These are phyloP conservation scores for Backusella luteola DNA, from an alignment of 192 early-diverging fungal species.

Conservation along the genomic window DNA sequence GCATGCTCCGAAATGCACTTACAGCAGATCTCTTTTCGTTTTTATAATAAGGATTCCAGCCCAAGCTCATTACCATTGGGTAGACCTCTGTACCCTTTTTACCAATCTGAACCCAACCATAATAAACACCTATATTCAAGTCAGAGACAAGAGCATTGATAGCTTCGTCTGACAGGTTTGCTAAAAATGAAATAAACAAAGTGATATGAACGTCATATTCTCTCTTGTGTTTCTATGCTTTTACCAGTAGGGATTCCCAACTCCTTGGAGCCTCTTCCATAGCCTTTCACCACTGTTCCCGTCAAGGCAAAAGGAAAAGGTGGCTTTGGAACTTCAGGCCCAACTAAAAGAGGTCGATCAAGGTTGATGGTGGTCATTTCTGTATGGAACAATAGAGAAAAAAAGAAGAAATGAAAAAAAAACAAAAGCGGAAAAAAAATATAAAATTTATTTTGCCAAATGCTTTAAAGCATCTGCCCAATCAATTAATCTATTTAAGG, in stretches of 20 bases:
- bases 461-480: constrained; percentile 7
- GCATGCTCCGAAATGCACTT: constrained; percentile 20
- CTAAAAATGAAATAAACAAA: constrained; percentile 42
- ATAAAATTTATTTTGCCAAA: neutral
- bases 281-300: constrained; percentile 86
- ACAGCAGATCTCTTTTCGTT: constrained; percentile 94
- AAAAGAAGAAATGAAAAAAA: neutral
- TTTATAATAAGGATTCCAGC: constrained; percentile 99
- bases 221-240: neutral
- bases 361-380: constrained; percentile 23
- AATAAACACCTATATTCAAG: constrained; percentile 89
- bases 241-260: constrained; percentile 96
- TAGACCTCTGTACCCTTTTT: constrained; percentile 52
- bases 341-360: constrained; percentile 62
- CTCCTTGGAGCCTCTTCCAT: constrained; percentile 94
- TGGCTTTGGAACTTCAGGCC: constrained; percentile 49
- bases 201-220: neutral
- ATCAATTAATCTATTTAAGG: neutral
- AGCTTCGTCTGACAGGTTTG: constrained; percentile 83
- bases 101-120: constrained; percentile 88
- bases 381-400: neutral
- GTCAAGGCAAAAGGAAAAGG: constrained; percentile 81
- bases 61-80: constrained; percentile 99
- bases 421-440: neutral
- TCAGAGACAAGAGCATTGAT: constrained; percentile 62